Base-by-base conservation (phyloP, 208 protist species). In the Sergeia podlipaevii region DNA sequence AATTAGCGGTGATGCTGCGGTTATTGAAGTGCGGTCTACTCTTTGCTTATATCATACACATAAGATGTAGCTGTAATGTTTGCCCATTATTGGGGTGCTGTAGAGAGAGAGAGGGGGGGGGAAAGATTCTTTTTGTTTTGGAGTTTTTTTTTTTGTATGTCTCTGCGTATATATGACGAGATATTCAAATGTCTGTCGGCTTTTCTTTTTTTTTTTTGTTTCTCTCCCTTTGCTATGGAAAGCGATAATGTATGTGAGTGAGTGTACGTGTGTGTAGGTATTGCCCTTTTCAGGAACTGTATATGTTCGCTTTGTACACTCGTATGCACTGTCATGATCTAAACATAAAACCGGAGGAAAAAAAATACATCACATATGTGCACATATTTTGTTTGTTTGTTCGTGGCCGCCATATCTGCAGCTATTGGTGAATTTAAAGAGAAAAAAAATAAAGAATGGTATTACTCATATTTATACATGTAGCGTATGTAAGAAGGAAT, bases 181-280 rank as follows among this genome's bases (percentile, higher is more conserved):
- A 17, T 30, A 34, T 49, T 5, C 44, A 15, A 46, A 7, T 7
- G 10, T 18, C 24, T 17, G n/a, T 46, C 17, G 41, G 10, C 4
- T 21, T 45, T 33, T 56, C 10, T 32, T 56, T 56, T 43, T 33
- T 56, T 17, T 42, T 37, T 4, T 48, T 41, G 1, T 41, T 54
- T 4, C 17, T 17, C 18, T 28, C 43, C 21, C 30, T 45, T 29
- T 28, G n/a, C n/a, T n/a, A n/a, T n/a, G n/a, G n/a, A n/a, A n/a
- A n/a, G n/a, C n/a, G n/a, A n/a, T n/a, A n/a, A 46, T 46, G 28
- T 46, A 46, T 46, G 28, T 46, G 13, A 46, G 10, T 5, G 13
- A 13, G 5, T 7, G 10, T n/a, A n/a, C n/a, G n/a, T n/a, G n/a
- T n/a, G n/a, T n/a, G n/a, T n/a, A n/a, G n/a, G 6, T 45, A 23